These are phyloP conservation scores for Akanthomyces uredinophilus DNA, from an alignment of 2,329 filamentous ascomycete genomes.

Conservation along the genomic window DNA sequence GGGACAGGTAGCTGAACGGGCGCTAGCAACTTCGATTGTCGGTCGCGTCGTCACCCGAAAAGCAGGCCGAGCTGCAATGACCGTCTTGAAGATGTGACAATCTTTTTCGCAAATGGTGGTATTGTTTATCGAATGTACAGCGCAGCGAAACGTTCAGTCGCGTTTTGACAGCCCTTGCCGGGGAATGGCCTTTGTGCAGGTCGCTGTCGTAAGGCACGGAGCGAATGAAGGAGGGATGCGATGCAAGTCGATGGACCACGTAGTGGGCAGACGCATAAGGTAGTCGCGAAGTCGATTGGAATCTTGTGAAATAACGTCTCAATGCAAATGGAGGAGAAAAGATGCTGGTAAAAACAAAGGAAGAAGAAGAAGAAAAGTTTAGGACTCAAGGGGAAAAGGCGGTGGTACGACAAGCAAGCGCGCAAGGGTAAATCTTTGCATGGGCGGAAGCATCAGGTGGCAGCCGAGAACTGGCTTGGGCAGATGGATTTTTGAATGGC, in stretches of 20 bases:
- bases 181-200: neutral
- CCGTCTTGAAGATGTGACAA: neutral
- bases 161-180: neutral
- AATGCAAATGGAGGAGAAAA: neutral
- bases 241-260: neutral
- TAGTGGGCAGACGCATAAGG: neutral
- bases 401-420: neutral
- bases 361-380: neutral
- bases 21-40: neutral
- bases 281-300: neutral
- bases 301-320: neutral
- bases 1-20: neutral
- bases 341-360: too few species aligned
- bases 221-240: neutral
- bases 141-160: neutral
- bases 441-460: neutral
- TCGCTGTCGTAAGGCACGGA: neutral
- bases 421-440: constrained; percentile 1
- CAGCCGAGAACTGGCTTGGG: neutral
- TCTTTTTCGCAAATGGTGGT: neutral
- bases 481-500: neutral
- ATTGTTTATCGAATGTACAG: neutral
- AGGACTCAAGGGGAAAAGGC: neutral
- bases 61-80: neutral
- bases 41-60: neutral